A percentile compares a stretch with the other conserved stretches of the same genome.
Evolutionary conservation across 1,284 basidiomycete species (phyloP).

Genomic region (Leucoagaricus sp.): DNA sequence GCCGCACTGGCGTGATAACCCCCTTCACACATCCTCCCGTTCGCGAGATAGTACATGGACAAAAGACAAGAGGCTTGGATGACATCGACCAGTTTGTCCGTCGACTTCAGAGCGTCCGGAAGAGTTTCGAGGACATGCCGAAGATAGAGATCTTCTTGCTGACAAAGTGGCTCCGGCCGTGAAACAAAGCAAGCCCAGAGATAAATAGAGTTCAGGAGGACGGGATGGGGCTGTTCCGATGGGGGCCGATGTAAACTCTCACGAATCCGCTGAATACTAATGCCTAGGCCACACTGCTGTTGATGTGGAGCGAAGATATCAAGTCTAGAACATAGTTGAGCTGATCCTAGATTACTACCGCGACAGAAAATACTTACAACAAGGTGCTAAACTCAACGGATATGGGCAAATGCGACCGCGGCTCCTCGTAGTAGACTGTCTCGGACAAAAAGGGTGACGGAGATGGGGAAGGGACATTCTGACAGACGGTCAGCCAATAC

Average conservation of each 20-base stretch:
- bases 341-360: constrained; percentile 1
- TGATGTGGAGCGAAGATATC: constrained; percentile 77
- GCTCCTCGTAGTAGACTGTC: constrained; percentile 47
- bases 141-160: constrained; percentile 71
- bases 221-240: constrained; percentile 67
- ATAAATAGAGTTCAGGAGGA: constrained; percentile 75
- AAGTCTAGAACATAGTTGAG: constrained; percentile 43
- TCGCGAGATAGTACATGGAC: constrained; percentile 72
- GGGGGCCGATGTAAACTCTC: constrained; percentile 53
- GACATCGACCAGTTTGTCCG: constrained; percentile 60
- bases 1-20: constrained; percentile 72
- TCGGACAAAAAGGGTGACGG: constrained; percentile 48
- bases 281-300: constrained; percentile 68
- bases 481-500: constrained; percentile 11
- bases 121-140: constrained; percentile 58
- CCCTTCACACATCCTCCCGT: constrained; percentile 71
- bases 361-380: constrained; percentile 46
- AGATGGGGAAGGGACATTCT: constrained; percentile 41
- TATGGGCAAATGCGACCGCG: constrained; percentile 51
- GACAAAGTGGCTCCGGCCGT: constrained; percentile 62
- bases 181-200: constrained; percentile 81
- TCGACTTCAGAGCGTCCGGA: constrained; percentile 56
- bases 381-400: constrained; percentile 65
- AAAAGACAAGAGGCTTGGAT: constrained; percentile 74
- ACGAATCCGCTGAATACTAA: constrained; percentile 63